Base-by-base conservation (phyloP, 345 rosid genomes). In the Pelargonium nanum region DNA sequence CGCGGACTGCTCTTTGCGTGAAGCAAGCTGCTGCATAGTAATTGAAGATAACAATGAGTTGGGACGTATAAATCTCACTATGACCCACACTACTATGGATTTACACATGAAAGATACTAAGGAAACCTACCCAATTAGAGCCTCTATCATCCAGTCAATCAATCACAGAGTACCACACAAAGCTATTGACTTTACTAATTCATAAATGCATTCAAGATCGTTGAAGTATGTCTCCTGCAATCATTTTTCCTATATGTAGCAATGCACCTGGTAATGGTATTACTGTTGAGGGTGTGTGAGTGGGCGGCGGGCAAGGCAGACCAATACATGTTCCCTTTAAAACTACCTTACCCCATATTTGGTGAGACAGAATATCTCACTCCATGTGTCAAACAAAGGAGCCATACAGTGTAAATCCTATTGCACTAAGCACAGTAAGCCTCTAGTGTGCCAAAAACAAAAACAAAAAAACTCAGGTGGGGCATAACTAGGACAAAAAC, bases 1-100 rank as follows among this genome's bases (percentile, higher is more conserved):
- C 1, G 99, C 99, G 55, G 97, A 87, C 69, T 87, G 99, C 78
- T 93, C 99, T 69, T 89, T 93, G 24, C 97, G 83, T 4, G 78
- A 86, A 74, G 96, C 96, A 4, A 87, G 75, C 51, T 83, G 86
- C 99, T 89, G 78, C 20, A 63, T 65, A 26, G 50, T 58, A 55
- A 53, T 53, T 45, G 56, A 53, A 64, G 17, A 26, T 32, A 55
- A 12, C 8, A 53, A 9, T 57, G 32, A 25, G 4, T 54, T 30
- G 5, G 6, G 22, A 44, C 1, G n/a, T 20, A 12, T 32, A 63
- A 16, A 34, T 3, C 45, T n/a, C n/a, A n/a, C n/a, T n/a, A n/a
- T n/a, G n/a, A n/a, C n/a, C n/a, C n/a, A n/a, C n/a, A n/a, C n/a
- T n/a, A n/a, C n/a, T n/a, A n/a, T n/a, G n/a, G n/a, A n/a, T n/a